phyloP scores from a whole-genome alignment of 257 asterid genomes.

The Solanum lignicaule region DNA sequence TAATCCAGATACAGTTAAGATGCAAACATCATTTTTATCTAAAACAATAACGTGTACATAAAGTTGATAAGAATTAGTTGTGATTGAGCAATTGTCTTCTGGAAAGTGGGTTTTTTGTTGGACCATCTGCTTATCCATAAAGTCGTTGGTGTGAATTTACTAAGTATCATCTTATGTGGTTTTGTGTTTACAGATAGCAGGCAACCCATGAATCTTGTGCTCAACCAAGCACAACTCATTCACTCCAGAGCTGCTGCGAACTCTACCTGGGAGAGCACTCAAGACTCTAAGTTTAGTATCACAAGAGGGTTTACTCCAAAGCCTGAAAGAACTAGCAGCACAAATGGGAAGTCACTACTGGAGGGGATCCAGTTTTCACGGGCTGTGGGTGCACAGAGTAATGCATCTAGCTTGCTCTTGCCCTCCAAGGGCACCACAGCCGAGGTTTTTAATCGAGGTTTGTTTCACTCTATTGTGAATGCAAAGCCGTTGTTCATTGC shows the following conservation, averaged over 20 bases:
- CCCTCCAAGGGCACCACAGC: conserved; percentile 35
- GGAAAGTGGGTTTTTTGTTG: not conserved
- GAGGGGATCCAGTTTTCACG: conserved; percentile 35
- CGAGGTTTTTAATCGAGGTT: conserved; percentile 48
- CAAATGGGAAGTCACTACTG: conserved; percentile 29
- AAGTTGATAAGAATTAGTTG: not conserved
- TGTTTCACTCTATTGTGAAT: conserved; percentile 6
- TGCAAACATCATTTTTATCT: not conserved
- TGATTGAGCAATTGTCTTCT: not conserved
- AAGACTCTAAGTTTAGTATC: conserved; percentile 52
- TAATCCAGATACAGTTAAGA: not conserved
- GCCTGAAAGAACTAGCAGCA: conserved; percentile 27
- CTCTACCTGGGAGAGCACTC: conserved; percentile 33
- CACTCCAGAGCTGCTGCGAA: conserved; percentile 26
- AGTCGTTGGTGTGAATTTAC: not conserved
- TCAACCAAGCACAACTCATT: conserved; percentile 29
- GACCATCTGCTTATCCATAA: not conserved
- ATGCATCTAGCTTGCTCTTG: conserved; percentile 27
- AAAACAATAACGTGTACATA: not conserved
- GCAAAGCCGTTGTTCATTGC: not conserved
- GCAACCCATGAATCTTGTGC: conserved; percentile 43
- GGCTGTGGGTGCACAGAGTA: conserved; percentile 26
- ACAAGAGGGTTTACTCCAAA: conserved; percentile 37
- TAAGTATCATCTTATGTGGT: not conserved
- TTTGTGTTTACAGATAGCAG: conserved; percentile 37